Evolutionary conservation across 176 grass and related monocot genomes (phyloP).

Genomic region (Aegilops umbellulata): DNA sequence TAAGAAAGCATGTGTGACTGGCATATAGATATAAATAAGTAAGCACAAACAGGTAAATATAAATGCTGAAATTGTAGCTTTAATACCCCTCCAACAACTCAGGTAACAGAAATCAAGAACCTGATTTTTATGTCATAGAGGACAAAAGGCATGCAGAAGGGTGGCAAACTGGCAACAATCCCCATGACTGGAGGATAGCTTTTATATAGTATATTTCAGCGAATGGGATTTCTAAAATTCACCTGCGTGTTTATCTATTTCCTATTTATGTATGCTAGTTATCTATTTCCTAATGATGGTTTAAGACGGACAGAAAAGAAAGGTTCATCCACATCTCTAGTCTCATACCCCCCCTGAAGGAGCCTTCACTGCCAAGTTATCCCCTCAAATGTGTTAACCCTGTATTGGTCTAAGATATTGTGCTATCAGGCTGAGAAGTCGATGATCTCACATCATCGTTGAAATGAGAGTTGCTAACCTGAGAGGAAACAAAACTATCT

Average conservation of each 20-base stretch:
- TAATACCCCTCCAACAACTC: not conserved
- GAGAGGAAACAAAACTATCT: conserved; percentile 52
- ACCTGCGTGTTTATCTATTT: not conserved
- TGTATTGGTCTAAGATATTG: not conserved
- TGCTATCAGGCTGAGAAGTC: not conserved
- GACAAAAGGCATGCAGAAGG: not conserved
- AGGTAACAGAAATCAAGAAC: not conserved
- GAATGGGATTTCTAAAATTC: not conserved
- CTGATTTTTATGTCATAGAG: not conserved
- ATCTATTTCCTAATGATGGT: not conserved
- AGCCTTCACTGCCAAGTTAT: not conserved
- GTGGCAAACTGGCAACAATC: not conserved
- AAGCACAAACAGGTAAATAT: not conserved
- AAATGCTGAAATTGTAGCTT: not conserved
- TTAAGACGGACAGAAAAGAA: not conserved
- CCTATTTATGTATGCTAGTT: not conserved
- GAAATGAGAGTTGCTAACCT: conserved; percentile 43
- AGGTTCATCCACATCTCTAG: not conserved
- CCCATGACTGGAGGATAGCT: not conserved
- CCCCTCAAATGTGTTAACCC: not conserved
- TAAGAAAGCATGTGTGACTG: conserved; percentile 1
- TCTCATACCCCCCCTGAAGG: not conserved
- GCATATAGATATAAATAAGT: not conserved
- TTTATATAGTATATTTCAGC: not conserved
- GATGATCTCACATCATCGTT: not conserved